phyloP scores from a whole-genome alignment of 768 basidiomycete species.

The Trametes coccinea region DNA sequence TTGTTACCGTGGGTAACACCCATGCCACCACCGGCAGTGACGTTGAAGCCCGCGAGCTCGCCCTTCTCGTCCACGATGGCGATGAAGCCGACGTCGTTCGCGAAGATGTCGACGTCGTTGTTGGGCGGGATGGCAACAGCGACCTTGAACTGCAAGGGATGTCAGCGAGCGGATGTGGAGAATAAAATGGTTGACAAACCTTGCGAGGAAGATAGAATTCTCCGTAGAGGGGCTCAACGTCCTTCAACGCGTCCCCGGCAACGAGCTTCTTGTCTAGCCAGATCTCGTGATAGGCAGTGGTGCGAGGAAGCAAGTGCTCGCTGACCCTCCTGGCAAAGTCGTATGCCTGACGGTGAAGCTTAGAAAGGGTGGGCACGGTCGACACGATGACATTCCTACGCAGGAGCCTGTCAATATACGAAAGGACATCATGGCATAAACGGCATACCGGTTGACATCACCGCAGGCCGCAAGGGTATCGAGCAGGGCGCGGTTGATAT shows the following conservation, averaged over 20 bases:
- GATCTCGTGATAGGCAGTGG: slow-evolving; percentile 96
- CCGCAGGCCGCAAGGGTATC: slow-evolving; percentile 99
- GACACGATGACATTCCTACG: slow-evolving; percentile 87
- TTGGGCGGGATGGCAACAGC: slow-evolving; percentile 95
- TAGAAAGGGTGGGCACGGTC: slow-evolving; percentile 87
- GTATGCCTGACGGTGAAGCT: slow-evolving; percentile 79
- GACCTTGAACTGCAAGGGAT: slow-evolving; percentile 79
- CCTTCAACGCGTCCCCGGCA: slow-evolving; percentile 89
- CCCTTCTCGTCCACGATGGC: slow-evolving; percentile 81
- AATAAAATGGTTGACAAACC: slow-evolving; percentile 42
- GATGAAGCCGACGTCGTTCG: slow-evolving; percentile 96
- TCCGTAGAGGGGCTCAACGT: slow-evolving; percentile 96
- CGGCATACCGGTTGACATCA: slow-evolving; percentile 91
- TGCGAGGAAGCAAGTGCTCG: slow-evolving; percentile 83
- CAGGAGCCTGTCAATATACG: background rate
- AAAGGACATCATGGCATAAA: too few species aligned
- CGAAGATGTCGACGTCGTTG: slow-evolving; percentile 95
- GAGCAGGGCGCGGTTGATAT: slow-evolving; percentile 85
- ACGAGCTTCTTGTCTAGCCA: slow-evolving; percentile 98
- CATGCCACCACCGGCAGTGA: slow-evolving; percentile 95
- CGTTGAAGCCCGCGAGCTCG: slow-evolving; percentile 89
- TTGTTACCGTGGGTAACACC: slow-evolving; percentile 99
- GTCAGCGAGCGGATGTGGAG: slow-evolving; percentile 4
- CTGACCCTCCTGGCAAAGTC: slow-evolving; percentile 84
- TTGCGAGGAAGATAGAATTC: slow-evolving; percentile 96